Evolutionary conservation across 345 rosid genomes (phyloP).

Genomic region (Populus euphratica): DNA sequence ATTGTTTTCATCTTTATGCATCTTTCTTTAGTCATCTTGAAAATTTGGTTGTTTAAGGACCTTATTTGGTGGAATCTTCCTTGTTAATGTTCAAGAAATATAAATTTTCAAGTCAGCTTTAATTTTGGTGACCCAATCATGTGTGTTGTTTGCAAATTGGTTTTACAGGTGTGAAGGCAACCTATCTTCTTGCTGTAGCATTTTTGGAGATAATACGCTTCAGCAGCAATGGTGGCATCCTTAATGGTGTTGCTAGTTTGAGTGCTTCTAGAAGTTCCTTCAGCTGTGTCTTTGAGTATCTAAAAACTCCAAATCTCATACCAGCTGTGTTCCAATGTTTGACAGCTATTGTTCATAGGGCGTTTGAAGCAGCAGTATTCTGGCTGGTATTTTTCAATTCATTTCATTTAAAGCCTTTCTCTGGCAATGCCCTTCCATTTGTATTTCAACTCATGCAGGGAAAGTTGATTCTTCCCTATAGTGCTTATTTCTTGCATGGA

Average conservation of each 20-base stretch:
- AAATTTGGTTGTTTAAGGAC: background rate
- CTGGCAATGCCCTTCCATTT: background rate
- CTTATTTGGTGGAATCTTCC: conserved; percentile 1
- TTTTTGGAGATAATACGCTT: conserved; percentile 92
- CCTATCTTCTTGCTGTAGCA: conserved; percentile 98
- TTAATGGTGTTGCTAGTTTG: conserved; percentile 65
- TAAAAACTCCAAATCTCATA: conserved; percentile 86
- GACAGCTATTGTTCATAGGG: conserved; percentile 83
- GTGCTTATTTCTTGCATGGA: background rate
- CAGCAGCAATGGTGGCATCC: conserved; percentile 97
- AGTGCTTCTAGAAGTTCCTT: conserved; percentile 92
- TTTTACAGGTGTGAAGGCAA: conserved; percentile 86
- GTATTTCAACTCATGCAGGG: conserved; percentile 1
- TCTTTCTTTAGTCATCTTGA: background rate
- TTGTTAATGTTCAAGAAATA: background rate
- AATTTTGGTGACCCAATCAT: background rate
- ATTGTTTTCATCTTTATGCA: background rate
- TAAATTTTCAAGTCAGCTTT: background rate
- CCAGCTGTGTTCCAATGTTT: conserved; percentile 92
- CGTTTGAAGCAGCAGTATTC: conserved; percentile 82
- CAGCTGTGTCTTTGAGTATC: conserved; percentile 91
- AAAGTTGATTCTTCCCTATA: background rate
- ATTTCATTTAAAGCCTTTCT: background rate
- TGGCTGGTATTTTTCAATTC: conserved; percentile 69
- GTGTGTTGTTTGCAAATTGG: conserved; percentile 12